A percentile compares a stretch with the other conserved stretches of the same genome.
phyloP scores from a whole-genome alignment of 164 flowering plant genomes.

The Aristolochia fimbriata region DNA sequence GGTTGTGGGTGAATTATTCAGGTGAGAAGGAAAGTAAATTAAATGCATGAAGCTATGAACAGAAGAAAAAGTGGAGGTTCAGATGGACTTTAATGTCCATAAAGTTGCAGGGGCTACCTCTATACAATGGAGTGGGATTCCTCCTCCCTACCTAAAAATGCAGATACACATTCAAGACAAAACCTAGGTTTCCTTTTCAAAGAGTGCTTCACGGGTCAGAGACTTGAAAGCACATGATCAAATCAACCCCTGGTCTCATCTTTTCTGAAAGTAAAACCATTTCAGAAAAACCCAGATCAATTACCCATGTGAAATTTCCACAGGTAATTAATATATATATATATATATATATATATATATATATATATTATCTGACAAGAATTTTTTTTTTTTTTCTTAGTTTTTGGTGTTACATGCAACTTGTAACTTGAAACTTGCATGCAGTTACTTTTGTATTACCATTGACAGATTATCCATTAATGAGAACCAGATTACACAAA shows the following conservation, averaged over 20 bases:
- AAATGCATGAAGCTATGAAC: neutral
- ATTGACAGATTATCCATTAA: neutral
- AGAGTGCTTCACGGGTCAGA: neutral
- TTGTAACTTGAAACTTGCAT: neutral
- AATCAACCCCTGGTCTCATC: neutral
- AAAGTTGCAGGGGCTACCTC: neutral
- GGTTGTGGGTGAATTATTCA: neutral
- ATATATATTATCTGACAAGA: neutral
- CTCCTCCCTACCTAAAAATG: neutral
- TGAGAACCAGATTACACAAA: too few species aligned
- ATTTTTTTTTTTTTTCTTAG: neutral
- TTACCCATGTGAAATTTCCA: neutral
- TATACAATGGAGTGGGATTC: constrained; percentile 2
- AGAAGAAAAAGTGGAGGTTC: neutral
- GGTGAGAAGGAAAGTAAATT: neutral
- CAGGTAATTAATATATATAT: too few species aligned
- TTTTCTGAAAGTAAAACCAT: neutral
- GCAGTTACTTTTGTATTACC: neutral
- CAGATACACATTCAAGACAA: neutral
- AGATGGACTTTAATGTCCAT: neutral
- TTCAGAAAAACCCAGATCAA: too few species aligned
- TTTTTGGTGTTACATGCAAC: too few species aligned
- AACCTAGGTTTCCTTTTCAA: neutral
- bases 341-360: too few species aligned
- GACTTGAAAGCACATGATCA: neutral